phyloP scores from a whole-genome alignment of 1,284 basidiomycete genomes.

The Apiotrichum sp. region DNA sequence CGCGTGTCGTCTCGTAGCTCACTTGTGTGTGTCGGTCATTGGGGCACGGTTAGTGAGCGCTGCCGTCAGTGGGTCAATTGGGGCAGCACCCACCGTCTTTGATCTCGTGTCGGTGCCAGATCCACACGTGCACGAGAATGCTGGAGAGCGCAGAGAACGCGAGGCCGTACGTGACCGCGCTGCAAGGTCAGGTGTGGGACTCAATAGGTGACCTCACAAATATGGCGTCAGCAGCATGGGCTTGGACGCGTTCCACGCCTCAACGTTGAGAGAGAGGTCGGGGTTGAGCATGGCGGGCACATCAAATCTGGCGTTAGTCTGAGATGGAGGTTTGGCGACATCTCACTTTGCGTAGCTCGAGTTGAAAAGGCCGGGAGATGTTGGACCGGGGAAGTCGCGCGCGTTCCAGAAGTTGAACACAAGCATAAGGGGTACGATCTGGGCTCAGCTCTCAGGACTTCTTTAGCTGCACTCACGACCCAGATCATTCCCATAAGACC shows the following conservation, averaged over 20 bases:
- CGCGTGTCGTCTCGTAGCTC: background rate
- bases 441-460: background rate
- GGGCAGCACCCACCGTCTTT: constrained; percentile 28
- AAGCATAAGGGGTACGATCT: constrained; percentile 48
- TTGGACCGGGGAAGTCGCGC: constrained; percentile 41
- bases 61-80: constrained; percentile 8
- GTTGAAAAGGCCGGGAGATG: constrained; percentile 43
- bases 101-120: constrained; percentile 52
- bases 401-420: constrained; percentile 50
- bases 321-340: background rate
- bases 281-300: constrained; percentile 43
- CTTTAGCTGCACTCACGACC: constrained; percentile 34
- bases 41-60: constrained; percentile 42
- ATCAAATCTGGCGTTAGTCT: constrained; percentile 36
- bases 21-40: constrained; percentile 46
- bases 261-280: constrained; percentile 48
- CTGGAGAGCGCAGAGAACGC: constrained; percentile 51
- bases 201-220: constrained; percentile 36
- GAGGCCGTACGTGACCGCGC: constrained; percentile 46
- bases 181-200: background rate
- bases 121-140: constrained; percentile 50
- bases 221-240: constrained; percentile 52
- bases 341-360: constrained; percentile 32
- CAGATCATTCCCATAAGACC: constrained; percentile 49
- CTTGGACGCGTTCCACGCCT: constrained; percentile 42